Base-by-base conservation (phyloP, 208 protist species). In the Leishmania major region DNA sequence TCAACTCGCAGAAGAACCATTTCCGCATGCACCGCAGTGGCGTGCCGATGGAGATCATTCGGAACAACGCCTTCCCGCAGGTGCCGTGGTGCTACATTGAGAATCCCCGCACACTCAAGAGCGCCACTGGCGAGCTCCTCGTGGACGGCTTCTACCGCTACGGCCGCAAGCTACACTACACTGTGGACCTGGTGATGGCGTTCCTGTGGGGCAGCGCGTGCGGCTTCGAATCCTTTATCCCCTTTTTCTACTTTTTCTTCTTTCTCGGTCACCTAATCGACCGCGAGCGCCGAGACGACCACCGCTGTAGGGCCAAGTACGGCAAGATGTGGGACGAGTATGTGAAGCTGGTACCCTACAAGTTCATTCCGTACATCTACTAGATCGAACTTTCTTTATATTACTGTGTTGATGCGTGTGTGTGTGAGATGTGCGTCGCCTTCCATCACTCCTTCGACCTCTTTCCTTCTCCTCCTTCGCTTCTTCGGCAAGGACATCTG, bases 171-270 rank as follows among this genome's bases (percentile, higher is more conserved):
- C 82, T 98, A 40, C 96, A 99, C 88, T 99, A 99, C 94, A 96
- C 96, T 10, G 90, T 90, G 60, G 98, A 99, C 85, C 78, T 99
- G 35, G 84, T 94, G 59, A 98, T 99, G 95, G 91, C 98, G 22
- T 80, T 99, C 25, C 86, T 94, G 59, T 99, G 98, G 97, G 97
- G 98, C 69, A 77, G 94, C 59, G 79, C 90, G 35, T 98, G 95
- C 86, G 98, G 97, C 60, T 98, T 97, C 78, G 72, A 90, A 49
- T 89, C 87, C 40, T 96, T 97, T 79, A 92, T 99, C 69, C 98
- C 98, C 51, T 99, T 98, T 90, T 99, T 99, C 84, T 99, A 99
- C 88, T 89, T 97, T 67, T 91, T 69, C 87, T 99, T 99, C 92
- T 99, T 99, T 84, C 80, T 92, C n/a, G 72, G 64, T 72, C 92